Base-by-base conservation (phyloP, 192 early-diverging fungal species). In the Gaertneriomyces semiglobifer region DNA sequence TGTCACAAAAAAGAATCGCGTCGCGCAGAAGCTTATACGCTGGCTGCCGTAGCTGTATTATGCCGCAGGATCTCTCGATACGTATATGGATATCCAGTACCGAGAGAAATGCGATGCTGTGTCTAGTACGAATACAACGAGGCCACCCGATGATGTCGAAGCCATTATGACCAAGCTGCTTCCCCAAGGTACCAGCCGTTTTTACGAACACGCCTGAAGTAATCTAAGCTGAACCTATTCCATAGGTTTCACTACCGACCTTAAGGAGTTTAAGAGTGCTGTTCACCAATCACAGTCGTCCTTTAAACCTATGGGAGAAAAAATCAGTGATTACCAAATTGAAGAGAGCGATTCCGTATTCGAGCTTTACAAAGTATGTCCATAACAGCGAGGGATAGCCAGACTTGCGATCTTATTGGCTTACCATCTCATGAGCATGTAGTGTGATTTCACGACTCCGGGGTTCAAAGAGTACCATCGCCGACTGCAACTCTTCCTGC, bases 261-360 rank as follows among this genome's bases (percentile, higher is more conserved):
- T 73, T 57, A 80, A 83, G 50, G 72, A 76, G 69, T 97, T 95
- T 80, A 62, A 83, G 4, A 55, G 79, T 40, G 74, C 61, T 18
- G 90, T 93, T 9, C 62, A 77, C 14, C 54, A 60, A 8, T 92
- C 92, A 56, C 84, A 85, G 12, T 56, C 52, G 7, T 59, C 53
- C 39, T 98, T 98, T 69, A 74, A 65, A 51, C 95, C 95, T 3
- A 70, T 85, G 45, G 95, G 95, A 0, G 82, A 88, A 46, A 89
- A 91, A 60, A 72, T 93, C 1, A 72, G 79, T 58, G 89, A 90
- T 62, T 98, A 95, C 61, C 16, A 46, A 10, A 16, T 77, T 7
- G 79, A 86, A 7, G 65, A 65, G 7, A 72, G 65, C 18, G 75
- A 73, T 38, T 75, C 70, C 39, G 73, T 46, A 25, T 80, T 80